Evolutionary conservation across 768 basidiomycete genomes (phyloP).

Genomic region (Macrolepiota fuliginosa): DNA sequence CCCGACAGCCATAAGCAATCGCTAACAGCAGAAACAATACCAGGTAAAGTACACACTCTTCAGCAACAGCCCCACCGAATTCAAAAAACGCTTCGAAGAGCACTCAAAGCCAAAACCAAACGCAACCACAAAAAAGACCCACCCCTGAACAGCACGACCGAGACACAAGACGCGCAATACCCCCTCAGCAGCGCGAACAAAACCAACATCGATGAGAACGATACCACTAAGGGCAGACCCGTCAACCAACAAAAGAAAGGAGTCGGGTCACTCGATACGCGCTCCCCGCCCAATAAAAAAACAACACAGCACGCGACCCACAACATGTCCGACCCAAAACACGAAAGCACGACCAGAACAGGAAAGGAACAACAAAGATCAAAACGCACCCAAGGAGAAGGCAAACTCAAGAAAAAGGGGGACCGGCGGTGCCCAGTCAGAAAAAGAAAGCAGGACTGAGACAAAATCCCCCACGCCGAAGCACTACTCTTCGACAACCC

Average conservation of each 20-base stretch:
- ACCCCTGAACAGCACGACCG: not conserved
- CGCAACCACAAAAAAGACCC: not conserved
- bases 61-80: not conserved
- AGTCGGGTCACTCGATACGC: not conserved
- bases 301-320: not conserved
- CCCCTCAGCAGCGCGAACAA: not conserved
- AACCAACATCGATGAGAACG: not conserved
- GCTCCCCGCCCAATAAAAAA: not conserved
- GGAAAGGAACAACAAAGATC: no score
- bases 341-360: no score
- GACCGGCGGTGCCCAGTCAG: not conserved
- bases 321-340: not conserved
- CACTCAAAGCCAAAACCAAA: not conserved
- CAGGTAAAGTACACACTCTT: not conserved
- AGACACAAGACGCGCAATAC: not conserved
- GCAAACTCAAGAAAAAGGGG: not conserved
- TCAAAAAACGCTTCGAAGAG: not conserved
- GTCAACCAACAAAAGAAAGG: not conserved
- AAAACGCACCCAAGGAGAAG: no score
- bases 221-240: not conserved
- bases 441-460: not conserved
- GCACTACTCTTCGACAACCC: not conserved
- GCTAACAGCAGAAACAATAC: not conserved
- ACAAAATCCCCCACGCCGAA: not conserved
- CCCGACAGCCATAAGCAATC: not conserved